phyloP scores from a whole-genome alignment of 2,329 filamentous ascomycete genomes.

The Aspergillus pseudonomiae region DNA sequence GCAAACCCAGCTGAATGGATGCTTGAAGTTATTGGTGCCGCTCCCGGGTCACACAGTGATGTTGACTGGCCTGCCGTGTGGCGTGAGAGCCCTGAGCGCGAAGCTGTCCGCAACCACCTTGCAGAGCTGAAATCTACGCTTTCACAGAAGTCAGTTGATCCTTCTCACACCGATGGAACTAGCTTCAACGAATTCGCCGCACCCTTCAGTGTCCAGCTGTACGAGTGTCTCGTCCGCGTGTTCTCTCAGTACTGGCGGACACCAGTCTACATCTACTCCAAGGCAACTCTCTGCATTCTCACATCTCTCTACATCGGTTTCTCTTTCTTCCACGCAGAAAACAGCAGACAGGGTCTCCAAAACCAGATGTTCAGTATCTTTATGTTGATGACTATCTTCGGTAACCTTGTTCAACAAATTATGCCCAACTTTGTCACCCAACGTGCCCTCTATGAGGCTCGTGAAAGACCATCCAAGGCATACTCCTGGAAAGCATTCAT shows the following conservation, averaged over 20 bases:
- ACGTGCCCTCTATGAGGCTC: constrained; percentile 61
- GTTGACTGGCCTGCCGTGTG: constrained; percentile 68
- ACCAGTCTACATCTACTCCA: constrained; percentile 86
- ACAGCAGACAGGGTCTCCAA: constrained; percentile 78
- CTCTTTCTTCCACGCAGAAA: constrained; percentile 74
- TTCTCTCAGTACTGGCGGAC: constrained; percentile 94
- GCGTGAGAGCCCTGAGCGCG: constrained; percentile 61
- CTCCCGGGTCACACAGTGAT: constrained; percentile 65
- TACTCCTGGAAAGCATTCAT: constrained; percentile 78
- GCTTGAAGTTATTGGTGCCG: constrained; percentile 62
- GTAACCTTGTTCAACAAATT: constrained; percentile 57
- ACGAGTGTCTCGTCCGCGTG: constrained; percentile 70
- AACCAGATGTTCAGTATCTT: constrained; percentile 93
- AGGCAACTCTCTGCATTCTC: constrained; percentile 67
- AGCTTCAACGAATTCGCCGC: constrained; percentile 79
- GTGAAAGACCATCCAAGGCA: constrained; percentile 66
- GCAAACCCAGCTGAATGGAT: constrained; percentile 80
- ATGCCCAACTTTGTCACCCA: constrained; percentile 63
- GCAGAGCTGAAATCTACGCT: constrained; percentile 53
- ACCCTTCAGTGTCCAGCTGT: constrained; percentile 69
- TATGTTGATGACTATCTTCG: constrained; percentile 81
- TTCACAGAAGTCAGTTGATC: constrained; percentile 43
- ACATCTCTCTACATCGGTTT: constrained; percentile 80
- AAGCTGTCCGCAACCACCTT: constrained; percentile 59
- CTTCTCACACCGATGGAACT: constrained; percentile 49